Base-by-base conservation (phyloP, 1,139 yeast genomes). In the Yamadazyma songkhlaensis region DNA sequence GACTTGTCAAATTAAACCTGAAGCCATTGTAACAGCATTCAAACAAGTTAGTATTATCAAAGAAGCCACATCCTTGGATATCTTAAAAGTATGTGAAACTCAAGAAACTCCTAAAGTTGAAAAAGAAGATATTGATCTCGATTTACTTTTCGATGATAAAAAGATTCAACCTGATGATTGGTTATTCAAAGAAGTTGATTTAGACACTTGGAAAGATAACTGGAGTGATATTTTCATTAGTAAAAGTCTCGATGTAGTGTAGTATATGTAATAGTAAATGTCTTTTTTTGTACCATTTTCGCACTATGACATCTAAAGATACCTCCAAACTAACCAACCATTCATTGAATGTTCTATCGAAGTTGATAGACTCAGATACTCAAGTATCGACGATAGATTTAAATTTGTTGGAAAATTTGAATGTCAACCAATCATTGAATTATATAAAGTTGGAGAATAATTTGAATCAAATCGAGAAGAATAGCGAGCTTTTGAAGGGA, bases 371-470 rank as follows among this genome's bases (percentile, higher is more conserved):
- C 29, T 57, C 74, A 1, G 86, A 80, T 42, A 74, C 84, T 0
- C 79, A 76, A 37, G 67, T 67, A 5, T 67, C 81, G 2, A 60
- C 74, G 6, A 60, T 72, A 13, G 83, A 78, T 43, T 58, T 80
- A 47, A 76, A 72, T 45, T 54, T 76, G 9, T 48, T 79, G 32
- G 79, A 77, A 41, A 75, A 77, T 47, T 57, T 77, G 39, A 80
- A 80, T 51, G 79, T 83, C 13, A 67, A 77, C 40, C 78, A 79
- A 37, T 73, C 81, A 2, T 57, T 79, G 44, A 74, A 74, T 48
- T 78, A 75, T 49, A 73, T 78, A 42, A 78, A 76, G 47, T 55
- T 78, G 32, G 82, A 77, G 39, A 69, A 68, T 40, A 73, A 72
- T 32, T 49, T 77, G 31, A 64, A 64, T 36, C 53, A 51, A 5